Base-by-base conservation (phyloP, 306 rosid genomes). In the Morella rubra region DNA sequence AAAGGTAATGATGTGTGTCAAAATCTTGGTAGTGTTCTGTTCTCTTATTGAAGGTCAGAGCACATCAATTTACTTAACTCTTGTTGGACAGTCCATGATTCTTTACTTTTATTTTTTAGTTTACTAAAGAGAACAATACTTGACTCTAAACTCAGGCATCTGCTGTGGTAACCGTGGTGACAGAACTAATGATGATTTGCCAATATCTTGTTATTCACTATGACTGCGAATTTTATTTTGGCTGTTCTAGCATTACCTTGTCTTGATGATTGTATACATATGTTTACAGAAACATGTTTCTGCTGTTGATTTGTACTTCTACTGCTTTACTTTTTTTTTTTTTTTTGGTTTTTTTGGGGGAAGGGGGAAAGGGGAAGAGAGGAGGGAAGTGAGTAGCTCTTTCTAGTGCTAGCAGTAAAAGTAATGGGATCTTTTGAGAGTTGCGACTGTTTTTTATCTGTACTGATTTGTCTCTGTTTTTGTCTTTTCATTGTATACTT, bases 21-120 rank as follows among this genome's bases (percentile, higher is more conserved):
- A 79, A 56, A 46, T 67, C 58, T 66, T 32, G 3, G 37, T 32
- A 32, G 37, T 74, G 61, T n/a, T 47, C 71, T 72, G 77, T 76
- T 60, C 69, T 83, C 37, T 75, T 55, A 55, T 46, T 51, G 53
- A 44, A 67, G 56, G 56, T 71, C 44, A 56, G 66, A 73, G 44
- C 45, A 72, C 44, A 56, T 58, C 14, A 18, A 2, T 8, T 44
- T 65, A 65, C 71, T 18, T 41, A 1, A 24, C 24, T 65, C 18
- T 20, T 4, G n/a, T 40, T 42, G 47, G 20, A 65, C 49, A 42
- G 71, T 65, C 19, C 45, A 41, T 41, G 44, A 60, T 24, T 27
- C 3, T 8, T 65, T 42, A 40, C 70, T 65, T 16, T 10, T 13
- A 1, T 65, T 18, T 61, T 65, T 65, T 0, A 65, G 3, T 41